Evolutionary conservation across 2,329 filamentous ascomycete genomes (phyloP).

Genomic region (Clarireedia hainanense): DNA sequence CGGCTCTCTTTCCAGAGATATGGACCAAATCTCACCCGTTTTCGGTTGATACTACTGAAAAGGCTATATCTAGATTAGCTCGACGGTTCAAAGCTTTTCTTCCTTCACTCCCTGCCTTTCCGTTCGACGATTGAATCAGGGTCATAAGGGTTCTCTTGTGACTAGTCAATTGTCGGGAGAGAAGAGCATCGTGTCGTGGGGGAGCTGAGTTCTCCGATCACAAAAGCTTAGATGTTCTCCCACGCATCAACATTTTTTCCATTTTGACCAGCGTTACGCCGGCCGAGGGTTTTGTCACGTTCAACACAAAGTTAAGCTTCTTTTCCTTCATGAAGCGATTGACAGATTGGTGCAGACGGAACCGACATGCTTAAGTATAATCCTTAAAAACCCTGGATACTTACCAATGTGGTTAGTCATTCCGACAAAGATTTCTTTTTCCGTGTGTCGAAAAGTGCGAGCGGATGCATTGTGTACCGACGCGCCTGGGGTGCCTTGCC

Average conservation of each 20-base stretch:
- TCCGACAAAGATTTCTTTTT: background rate
- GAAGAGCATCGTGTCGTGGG: background rate
- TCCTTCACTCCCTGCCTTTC: background rate
- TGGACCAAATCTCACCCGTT: slow-evolving; percentile 1
- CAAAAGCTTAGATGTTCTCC: too few relatives aligned
- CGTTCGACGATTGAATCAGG: background rate
- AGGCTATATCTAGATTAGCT: background rate
- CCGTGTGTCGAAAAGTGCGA: background rate
- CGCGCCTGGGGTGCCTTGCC: background rate
- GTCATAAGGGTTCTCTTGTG: background rate
- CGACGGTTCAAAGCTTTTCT: background rate
- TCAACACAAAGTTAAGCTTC: background rate
- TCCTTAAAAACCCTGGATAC: background rate
- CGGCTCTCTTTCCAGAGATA: background rate
- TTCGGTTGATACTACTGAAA: background rate
- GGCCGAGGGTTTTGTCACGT: background rate
- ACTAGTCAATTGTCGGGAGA: background rate
- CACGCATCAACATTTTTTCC: background rate
- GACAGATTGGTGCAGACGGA: slow-evolving; percentile 1
- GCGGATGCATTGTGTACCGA: background rate
- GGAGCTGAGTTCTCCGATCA: background rate
- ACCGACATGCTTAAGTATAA: background rate
- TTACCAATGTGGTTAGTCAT: background rate
- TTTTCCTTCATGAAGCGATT: background rate
- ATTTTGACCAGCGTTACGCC: background rate